A percentile compares a stretch with the other conserved stretches of the same genome.
phyloP scores from a whole-genome alignment of 108 stramenopile genomes.

The Epithemia pelagica region DNA sequence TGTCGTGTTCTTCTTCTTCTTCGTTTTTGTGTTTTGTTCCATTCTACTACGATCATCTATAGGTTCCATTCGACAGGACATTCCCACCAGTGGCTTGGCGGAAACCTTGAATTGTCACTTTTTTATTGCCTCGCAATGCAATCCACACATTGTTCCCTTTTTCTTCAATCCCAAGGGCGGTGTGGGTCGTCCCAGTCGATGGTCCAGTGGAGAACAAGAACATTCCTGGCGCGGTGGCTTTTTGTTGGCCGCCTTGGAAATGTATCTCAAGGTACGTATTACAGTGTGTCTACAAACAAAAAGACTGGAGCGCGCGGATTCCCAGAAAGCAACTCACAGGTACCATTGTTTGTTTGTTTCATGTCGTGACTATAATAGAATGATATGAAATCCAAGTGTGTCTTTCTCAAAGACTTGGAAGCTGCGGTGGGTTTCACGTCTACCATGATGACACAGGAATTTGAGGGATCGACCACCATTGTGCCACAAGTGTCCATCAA shows the following conservation, averaged over 20 bases:
- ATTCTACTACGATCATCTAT: too few relatives aligned
- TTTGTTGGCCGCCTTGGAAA: conserved; percentile 45
- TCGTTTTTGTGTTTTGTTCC: too few relatives aligned
- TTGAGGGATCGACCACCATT: conserved; percentile 72
- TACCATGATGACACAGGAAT: conserved; percentile 69
- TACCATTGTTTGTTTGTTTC: too few relatives aligned
- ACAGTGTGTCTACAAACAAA: neutral
- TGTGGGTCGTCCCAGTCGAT: conserved; percentile 78
- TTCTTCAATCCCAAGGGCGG: conserved; percentile 78
- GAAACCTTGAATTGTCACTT: conserved; percentile 96
- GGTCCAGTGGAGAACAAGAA: conserved; percentile 59
- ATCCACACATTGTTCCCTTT: conserved; percentile 74
- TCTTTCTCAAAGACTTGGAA: conserved; percentile 77
- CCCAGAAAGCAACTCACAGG: too few relatives aligned
- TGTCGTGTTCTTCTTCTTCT: too few relatives aligned
- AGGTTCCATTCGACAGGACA: conserved; percentile 86
- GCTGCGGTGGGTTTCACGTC: conserved; percentile 80
- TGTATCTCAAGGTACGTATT: conserved; percentile 36
- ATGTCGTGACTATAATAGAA: conserved; percentile 16
- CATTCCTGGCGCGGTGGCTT: conserved; percentile 85
- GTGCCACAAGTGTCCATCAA: conserved; percentile 66
- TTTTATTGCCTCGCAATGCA: conserved; percentile 89
- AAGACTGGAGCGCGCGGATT: neutral
- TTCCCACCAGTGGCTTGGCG: conserved; percentile 79
- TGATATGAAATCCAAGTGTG: conserved; percentile 82